Conservation (phyloP, 169 alveolate genomes). For the Plasmodium fragile region DNA sequence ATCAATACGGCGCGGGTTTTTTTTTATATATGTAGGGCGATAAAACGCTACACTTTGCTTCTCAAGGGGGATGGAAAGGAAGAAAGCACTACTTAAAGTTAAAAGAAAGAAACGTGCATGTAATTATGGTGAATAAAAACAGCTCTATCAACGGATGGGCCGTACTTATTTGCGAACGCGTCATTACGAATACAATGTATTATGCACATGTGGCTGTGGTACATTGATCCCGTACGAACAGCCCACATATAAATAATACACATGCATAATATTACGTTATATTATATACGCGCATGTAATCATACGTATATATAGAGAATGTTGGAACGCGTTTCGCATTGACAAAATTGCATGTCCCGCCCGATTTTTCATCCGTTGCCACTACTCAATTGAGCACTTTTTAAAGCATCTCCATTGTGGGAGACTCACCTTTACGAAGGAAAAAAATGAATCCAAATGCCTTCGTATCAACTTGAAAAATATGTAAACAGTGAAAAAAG, state of each 20-base stretch:
- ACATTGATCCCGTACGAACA: not conserved
- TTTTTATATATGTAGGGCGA: slow-evolving; percentile 7
- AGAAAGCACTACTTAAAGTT: not conserved
- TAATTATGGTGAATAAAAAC: not conserved
- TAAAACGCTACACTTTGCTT: not conserved
- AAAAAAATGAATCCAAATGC: not conserved
- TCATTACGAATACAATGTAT: not conserved
- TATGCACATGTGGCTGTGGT: not conserved
- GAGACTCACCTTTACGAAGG: not conserved
- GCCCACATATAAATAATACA: not conserved
- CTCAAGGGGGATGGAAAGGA: not conserved
- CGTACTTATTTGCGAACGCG: not conserved
- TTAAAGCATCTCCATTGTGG: not conserved
- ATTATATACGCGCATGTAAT: not conserved
- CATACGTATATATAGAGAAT: not conserved
- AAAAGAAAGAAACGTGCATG: not conserved
- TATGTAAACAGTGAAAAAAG: not conserved
- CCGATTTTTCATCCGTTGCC: not conserved
- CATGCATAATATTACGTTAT: not conserved
- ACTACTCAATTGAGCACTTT: not conserved
- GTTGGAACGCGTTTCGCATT: not conserved
- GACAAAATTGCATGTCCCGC: not conserved
- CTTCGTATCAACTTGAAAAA: not conserved
- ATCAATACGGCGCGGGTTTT: not conserved
- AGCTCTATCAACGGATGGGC: not conserved